Conservation (phyloP, 2,329 filamentous ascomycete species). For the Scleromitrula shiraiana region DNA sequence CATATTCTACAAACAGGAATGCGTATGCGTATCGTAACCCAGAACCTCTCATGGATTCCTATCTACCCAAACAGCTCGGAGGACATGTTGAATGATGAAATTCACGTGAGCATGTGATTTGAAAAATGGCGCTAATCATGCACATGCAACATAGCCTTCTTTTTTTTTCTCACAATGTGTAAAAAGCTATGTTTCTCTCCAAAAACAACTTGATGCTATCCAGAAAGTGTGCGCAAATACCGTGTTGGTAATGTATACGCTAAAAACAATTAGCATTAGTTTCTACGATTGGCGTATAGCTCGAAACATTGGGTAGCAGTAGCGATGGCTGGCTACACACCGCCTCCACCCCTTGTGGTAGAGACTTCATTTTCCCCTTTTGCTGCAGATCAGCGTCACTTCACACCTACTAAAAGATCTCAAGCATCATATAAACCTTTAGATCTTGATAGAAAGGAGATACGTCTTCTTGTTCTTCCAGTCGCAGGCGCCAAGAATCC, state of each 20-base stretch:
- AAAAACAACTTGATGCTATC: not conserved
- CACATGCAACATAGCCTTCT: not conserved
- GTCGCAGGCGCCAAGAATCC: not conserved
- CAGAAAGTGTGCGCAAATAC: not conserved
- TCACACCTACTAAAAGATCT: not conserved
- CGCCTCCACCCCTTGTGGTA: not conserved
- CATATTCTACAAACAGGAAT: no score
- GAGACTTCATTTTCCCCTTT: not conserved
- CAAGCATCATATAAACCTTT: not conserved
- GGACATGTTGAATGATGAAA: no score
- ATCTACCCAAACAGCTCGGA: no score
- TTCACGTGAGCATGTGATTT: not conserved
- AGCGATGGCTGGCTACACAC: not conserved
- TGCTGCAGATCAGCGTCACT: not conserved
- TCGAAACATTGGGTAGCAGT: no score
- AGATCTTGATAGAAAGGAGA: not conserved
- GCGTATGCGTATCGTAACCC: no score
- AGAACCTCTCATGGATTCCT: no score
- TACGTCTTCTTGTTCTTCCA: conserved; percentile 3
- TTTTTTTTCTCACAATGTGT: no score
- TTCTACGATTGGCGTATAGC: no score
- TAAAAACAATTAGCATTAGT: not conserved
- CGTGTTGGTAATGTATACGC: no score
- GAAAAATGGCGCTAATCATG: not conserved
- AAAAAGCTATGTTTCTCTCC: no score